Base-by-base conservation (phyloP, 805 yeast species). In the Limtongia smithiae region DNA sequence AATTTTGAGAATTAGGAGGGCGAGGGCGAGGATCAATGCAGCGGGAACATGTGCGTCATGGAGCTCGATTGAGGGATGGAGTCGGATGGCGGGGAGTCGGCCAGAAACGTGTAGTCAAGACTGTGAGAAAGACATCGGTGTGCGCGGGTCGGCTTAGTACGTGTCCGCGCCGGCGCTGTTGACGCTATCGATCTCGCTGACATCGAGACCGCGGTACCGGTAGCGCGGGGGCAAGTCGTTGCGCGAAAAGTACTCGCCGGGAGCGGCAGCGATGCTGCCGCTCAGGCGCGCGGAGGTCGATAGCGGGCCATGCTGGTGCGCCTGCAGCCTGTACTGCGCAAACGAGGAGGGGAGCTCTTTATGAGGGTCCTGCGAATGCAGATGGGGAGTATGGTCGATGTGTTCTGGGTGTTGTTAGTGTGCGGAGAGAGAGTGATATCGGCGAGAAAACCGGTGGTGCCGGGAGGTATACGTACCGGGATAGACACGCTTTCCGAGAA, bases 101-200 rank as follows among this genome's bases (percentile, higher is more conserved):
- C 28, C 9, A 25, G 9, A 25, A 9, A 25, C 6, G 28, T n/a
- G n/a, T n/a, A n/a, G n/a, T n/a, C n/a, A n/a, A n/a, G n/a, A n/a
- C n/a, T n/a, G n/a, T n/a, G n/a, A n/a, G n/a, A n/a, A n/a, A n/a
- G n/a, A n/a, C n/a, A n/a, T n/a, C n/a, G n/a, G n/a, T n/a, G n/a
- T n/a, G n/a, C n/a, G n/a, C n/a, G n/a, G n/a, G n/a, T n/a, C n/a
- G n/a, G 9, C 28, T 25, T 25, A 25, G 28, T 33, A 33, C 11
- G 11, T 11, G 8, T 15, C 37, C 31, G 95, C 96, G 59, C 96
- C 97, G 48, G 97, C 98, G 45, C 78, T 74, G 60, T 81, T 77
- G 60, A 91, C 79, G 57, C 79, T 77, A 9, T 85, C 96, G 24
- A 84, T 80, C 68, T 91, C 98, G 14, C 59, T 46, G 17, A 79